phyloP scores from a whole-genome alignment of 2,329 filamentous ascomycete genomes.

The Onygena corvina region DNA sequence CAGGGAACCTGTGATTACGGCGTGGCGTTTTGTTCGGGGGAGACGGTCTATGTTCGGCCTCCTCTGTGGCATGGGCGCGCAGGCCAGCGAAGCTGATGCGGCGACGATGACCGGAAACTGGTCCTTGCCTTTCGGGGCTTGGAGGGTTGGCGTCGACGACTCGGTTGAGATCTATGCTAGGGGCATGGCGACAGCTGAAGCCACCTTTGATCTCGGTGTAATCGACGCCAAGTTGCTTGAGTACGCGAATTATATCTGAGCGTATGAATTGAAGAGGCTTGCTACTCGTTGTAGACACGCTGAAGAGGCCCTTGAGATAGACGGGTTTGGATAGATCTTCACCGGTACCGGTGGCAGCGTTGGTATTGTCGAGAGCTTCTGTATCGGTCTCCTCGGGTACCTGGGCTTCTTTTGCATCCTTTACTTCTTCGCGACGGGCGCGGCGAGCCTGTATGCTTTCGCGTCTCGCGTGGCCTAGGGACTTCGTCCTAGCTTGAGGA shows the following conservation, averaged over 20 bases:
- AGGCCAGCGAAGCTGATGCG: conserved; percentile 76
- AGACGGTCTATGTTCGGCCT: conserved; percentile 46
- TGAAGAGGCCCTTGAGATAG: conserved; percentile 91
- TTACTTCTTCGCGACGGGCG: conserved; percentile 55
- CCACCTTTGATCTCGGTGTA: conserved; percentile 87
- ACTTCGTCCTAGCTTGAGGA: conserved; percentile 64
- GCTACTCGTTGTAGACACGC: conserved; percentile 88
- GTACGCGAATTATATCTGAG: conserved; percentile 76
- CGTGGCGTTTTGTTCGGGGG: conserved; percentile 35
- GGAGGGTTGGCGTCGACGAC: conserved; percentile 50
- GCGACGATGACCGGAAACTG: conserved; percentile 50
- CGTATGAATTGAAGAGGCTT: conserved; percentile 80
- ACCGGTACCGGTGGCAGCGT: conserved; percentile 43
- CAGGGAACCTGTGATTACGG: conserved; percentile 39
- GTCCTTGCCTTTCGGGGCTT: conserved; percentile 43
- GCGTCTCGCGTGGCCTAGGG: conserved; percentile 72
- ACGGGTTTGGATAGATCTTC: conserved; percentile 79
- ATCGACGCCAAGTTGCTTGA: conserved; percentile 79
- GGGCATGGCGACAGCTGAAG: conserved; percentile 76
- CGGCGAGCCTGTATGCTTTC: conserved; percentile 87
- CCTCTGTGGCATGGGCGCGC: conserved; percentile 51
- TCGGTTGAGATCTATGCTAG: conserved; percentile 77
- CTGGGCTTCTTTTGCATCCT: conserved; percentile 62
- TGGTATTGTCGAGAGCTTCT: conserved; percentile 42
- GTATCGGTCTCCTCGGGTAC: conserved; percentile 85